These are phyloP conservation scores for Arthrobotrys conoides DNA, from an alignment of 2,329 filamentous ascomycete genomes.

Conservation along the genomic window DNA sequence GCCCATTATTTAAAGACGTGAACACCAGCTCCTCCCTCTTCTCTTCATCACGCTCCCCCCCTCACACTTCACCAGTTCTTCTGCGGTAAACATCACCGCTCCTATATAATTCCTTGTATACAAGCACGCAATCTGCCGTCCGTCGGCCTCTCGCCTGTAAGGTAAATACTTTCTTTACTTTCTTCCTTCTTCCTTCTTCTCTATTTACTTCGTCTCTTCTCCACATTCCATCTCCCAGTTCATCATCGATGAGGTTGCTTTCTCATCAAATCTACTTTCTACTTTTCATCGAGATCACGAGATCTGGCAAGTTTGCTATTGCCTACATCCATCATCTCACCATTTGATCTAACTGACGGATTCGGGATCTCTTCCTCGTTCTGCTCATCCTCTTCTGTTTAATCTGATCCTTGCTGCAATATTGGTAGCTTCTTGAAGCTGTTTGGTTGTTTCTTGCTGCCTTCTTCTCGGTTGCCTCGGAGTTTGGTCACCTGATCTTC, in stretches of 20 bases:
- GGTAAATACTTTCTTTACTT: background rate
- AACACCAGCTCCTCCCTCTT: background rate
- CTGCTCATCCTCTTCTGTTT: too few relatives aligned
- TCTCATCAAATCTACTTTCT: too few relatives aligned
- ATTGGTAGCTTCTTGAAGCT: too few relatives aligned
- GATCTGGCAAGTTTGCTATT: too few relatives aligned
- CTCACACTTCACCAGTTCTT: background rate
- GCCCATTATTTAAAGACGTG: background rate
- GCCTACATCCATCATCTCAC: background rate
- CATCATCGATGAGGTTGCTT: too few relatives aligned
- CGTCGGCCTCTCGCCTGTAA: background rate
- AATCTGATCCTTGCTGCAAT: too few relatives aligned
- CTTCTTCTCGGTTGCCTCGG: too few relatives aligned
- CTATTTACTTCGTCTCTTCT: background rate
- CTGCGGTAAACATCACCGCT: background rate
- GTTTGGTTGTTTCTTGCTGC: too few relatives aligned
- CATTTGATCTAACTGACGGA: background rate
- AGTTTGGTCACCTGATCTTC: too few relatives aligned
- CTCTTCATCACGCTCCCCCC: background rate
- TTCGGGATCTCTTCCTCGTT: too few relatives aligned
- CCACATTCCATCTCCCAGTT: background rate
- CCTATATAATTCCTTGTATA: background rate
- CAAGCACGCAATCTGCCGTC: background rate
- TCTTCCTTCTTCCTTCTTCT: background rate
- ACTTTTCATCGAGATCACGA: too few relatives aligned